A percentile compares a stretch with the other conserved stretches of the same genome.
Evolutionary conservation across 1,139 yeast genomes (phyloP).

Genomic region (Lipomyces yarrowii): DNA sequence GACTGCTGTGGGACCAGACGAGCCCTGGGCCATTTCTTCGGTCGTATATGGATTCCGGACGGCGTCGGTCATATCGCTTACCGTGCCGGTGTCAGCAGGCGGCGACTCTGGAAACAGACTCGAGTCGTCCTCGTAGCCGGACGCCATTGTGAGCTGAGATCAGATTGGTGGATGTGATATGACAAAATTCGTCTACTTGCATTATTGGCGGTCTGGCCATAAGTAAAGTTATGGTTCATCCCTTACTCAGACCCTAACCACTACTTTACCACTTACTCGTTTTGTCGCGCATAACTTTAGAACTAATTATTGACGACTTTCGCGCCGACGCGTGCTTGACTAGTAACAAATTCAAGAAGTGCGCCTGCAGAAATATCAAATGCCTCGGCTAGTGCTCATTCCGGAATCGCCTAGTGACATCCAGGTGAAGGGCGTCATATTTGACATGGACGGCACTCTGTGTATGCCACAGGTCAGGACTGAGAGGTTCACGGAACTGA

Average conservation of each 20-base stretch:
- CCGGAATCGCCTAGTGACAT: slow-evolving; percentile 43
- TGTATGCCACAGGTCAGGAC: slow-evolving; percentile 56
- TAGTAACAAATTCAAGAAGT: not conserved
- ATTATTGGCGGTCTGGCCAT: not conserved
- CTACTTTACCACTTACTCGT: not conserved
- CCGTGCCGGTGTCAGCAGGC: not conserved
- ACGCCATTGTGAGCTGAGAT: not conserved
- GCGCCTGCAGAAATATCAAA: slow-evolving; percentile 12
- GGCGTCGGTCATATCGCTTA: not conserved
- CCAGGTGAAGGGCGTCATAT: slow-evolving; percentile 54
- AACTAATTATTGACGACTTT: no score
- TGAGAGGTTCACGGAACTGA: not conserved
- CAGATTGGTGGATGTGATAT: not conserved
- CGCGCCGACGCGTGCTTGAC: not conserved
- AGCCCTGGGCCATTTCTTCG: not conserved
- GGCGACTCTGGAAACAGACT: slow-evolving; percentile 13
- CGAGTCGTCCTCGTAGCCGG: slow-evolving; percentile 20
- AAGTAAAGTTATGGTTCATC: no score
- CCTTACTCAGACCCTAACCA: not conserved
- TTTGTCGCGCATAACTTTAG: no score
- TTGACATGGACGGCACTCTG: slow-evolving; percentile 73
- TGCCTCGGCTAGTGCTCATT: slow-evolving; percentile 41
- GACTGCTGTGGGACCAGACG: not conserved
- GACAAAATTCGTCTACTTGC: not conserved
- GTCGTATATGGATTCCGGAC: not conserved